Evolutionary conservation across 495 filamentous ascomycete species (phyloP).

Genomic region (Neurospora discreta): DNA sequence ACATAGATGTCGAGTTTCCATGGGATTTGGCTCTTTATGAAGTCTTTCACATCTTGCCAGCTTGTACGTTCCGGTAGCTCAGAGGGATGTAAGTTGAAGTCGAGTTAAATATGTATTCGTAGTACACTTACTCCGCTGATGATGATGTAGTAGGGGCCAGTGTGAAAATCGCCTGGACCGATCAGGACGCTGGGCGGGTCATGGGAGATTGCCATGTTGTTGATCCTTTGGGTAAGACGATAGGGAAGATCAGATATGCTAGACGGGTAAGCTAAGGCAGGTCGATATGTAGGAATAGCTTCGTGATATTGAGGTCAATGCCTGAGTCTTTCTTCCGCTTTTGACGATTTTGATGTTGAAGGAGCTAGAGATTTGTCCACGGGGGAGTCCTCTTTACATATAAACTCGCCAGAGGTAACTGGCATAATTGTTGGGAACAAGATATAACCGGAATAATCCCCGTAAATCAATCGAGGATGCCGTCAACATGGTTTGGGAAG

Average conservation of each 20-base stretch:
- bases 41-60: conserved; percentile 4
- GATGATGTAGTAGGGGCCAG: conserved; percentile 6
- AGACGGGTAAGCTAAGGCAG: background rate
- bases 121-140: background rate
- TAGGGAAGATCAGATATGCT: background rate
- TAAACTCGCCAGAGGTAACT: background rate
- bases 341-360: background rate
- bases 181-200: background rate
- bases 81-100: background rate
- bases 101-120: background rate
- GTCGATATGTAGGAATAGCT: background rate
- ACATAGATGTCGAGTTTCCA: conserved; percentile 3
- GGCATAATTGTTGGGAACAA: background rate
- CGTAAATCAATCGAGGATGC: background rate
- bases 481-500: background rate
- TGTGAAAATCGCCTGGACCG: background rate
- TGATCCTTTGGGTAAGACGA: background rate
- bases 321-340: background rate
- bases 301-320: background rate
- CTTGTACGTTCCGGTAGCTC: background rate
- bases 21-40: background rate
- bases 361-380: background rate
- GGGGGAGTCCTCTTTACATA: background rate
- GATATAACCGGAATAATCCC: background rate
- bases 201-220: background rate